These are phyloP conservation scores for Neoboletus subvelutipes DNA, from an alignment of 768 basidiomycete genomes.

Conservation along the genomic window DNA sequence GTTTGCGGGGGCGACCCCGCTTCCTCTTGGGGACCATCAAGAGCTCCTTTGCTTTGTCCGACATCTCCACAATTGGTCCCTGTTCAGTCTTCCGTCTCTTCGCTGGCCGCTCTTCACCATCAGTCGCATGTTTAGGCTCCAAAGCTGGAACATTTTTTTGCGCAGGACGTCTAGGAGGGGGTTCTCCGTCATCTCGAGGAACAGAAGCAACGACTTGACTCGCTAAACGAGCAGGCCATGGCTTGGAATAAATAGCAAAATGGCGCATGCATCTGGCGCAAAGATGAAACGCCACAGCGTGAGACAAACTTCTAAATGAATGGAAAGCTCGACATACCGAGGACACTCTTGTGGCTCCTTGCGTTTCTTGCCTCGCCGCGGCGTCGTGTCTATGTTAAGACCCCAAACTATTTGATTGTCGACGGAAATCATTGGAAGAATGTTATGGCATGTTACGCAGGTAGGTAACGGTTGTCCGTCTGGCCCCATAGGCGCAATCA, in stretches of 20 bases:
- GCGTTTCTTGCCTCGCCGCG: conserved; percentile 49
- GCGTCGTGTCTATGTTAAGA: conserved; percentile 48
- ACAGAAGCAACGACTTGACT: conserved; percentile 44
- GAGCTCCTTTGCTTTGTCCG: conserved; percentile 35
- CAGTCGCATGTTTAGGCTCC: conserved; percentile 54
- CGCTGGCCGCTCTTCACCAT: conserved; percentile 39
- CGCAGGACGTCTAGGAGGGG: conserved; percentile 46
- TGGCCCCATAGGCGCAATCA: conserved; percentile 50
- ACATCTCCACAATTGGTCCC: conserved; percentile 30
- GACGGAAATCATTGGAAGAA: conserved; percentile 74
- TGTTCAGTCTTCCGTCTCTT: conserved; percentile 54
- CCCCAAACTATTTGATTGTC: conserved; percentile 79
- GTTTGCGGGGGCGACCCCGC: conserved; percentile 36
- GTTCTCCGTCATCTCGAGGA: conserved; percentile 45
- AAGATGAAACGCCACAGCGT: conserved; percentile 15
- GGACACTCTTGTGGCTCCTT: conserved; percentile 71
- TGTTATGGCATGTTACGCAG: conserved; percentile 69
- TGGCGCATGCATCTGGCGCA: conserved; percentile 71
- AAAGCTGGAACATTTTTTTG: conserved; percentile 49
- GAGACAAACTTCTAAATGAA: conserved; percentile 25
- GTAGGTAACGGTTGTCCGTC: conserved; percentile 68
- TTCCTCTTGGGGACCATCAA: conserved; percentile 32
- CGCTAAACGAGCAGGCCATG: conserved; percentile 68
- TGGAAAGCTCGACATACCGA: conserved; percentile 45
- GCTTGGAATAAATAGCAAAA: conserved; percentile 67